Conservation (phyloP, 306 rosid genomes). For the Argentina anserina region DNA sequence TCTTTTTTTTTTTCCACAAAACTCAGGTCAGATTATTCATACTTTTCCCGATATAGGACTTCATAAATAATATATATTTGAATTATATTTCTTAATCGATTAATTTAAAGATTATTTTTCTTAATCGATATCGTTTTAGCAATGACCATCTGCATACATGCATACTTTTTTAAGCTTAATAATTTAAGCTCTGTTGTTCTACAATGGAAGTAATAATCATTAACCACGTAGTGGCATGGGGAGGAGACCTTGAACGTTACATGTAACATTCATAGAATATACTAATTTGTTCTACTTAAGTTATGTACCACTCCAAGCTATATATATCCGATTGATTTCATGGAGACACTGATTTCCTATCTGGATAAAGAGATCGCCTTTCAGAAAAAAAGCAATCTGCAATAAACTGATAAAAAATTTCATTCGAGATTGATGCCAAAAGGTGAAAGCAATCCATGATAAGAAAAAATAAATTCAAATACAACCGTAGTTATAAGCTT, state of each 20-base stretch:
- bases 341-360: background rate
- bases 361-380: no score
- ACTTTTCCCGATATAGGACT: background rate
- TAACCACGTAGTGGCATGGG: background rate
- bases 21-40: background rate
- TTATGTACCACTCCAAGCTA: background rate
- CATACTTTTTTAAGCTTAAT: background rate
- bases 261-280: background rate
- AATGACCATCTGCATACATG: background rate
- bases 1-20: background rate
- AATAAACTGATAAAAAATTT: no score
- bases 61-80: background rate
- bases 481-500: no score
- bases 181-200: constrained; percentile 1
- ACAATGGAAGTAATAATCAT: constrained; percentile 7
- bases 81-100: background rate
- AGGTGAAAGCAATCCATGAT: no score
- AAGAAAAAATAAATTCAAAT: no score
- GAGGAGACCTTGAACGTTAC: background rate
- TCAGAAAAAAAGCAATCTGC: no score
- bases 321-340: background rate
- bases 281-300: background rate
- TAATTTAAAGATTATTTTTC: no score
- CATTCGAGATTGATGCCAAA: no score
- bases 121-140: no score